Base-by-base conservation (phyloP, 2,329 filamentous ascomycete genomes). In the Bertia moriformis region DNA sequence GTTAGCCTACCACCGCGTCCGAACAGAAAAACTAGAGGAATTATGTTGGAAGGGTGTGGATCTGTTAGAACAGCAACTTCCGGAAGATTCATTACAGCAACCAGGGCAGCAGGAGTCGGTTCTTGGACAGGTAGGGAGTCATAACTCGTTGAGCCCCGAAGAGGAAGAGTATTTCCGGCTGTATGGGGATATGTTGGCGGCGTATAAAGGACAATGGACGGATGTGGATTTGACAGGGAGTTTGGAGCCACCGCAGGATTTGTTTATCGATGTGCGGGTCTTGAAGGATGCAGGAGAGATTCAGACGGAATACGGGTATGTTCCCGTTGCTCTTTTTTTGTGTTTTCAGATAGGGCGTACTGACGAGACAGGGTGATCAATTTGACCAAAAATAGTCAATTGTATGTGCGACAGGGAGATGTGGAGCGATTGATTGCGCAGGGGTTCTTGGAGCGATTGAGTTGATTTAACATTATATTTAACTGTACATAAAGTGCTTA, bases 181-280 rank as follows among this genome's bases (percentile, higher is more conserved):
- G 52, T 98, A 95, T 54, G 80, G 82, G 46, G 88, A 98, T 51
- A 66, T 98, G 47, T 64, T 98, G 40, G 86, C 89, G n/a, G 85
- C 87, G 2, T 95, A 93, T 60, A 98, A 98, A 57, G 91, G 91
- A 1, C 87, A 94, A 52, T 98, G 89, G 89, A 96, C 89, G 15
- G 91, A 98, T 55, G 83, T 98, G 47, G 91, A 98, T 59, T 65
- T 98, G 40, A 95, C 91, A 2, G 91, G 91, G 20, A 91, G 83
- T 52, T 65, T 98, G 53, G 87, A 94, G 53, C 91, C 91, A 18
- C 91, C 91, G n/a, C 76, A 77, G 49, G 91, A 98, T 59, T 63
- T 98, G 39, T 98, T 96, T 57, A 93, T 98, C 50, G 91, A 98
- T 57, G 91, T 98, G 24, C 71, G 91, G 37, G 91, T 98, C 38